Conservation (phyloP, 1,284 basidiomycete genomes). For the Anthracocystis setariae region DNA sequence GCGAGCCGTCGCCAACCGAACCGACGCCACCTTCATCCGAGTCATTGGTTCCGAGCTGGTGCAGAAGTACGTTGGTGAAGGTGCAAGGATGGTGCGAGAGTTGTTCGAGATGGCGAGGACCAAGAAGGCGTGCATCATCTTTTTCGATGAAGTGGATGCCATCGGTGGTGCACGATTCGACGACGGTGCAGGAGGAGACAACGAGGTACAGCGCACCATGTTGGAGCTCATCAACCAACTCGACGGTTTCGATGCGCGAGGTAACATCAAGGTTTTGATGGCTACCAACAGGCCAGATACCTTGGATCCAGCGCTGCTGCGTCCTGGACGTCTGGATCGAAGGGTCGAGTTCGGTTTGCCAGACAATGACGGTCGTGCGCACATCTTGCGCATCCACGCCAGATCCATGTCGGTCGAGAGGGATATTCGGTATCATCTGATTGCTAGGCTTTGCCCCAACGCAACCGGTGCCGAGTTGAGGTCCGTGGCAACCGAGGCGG, state of each 20-base stretch:
- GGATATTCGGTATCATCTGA: conserved; percentile 96
- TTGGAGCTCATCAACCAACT: conserved; percentile 98
- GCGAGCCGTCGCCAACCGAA: conserved; percentile 96
- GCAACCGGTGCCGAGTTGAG: conserved; percentile 97
- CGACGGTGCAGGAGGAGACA: conserved; percentile 98
- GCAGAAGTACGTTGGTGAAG: conserved; percentile 99
- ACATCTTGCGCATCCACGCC: conserved; percentile 96
- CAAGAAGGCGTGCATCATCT: conserved; percentile 99
- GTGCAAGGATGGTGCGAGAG: conserved; percentile 97
- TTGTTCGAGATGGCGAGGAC: conserved; percentile 98
- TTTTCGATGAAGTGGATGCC: conserved; percentile 98
- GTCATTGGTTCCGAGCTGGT: conserved; percentile 99
- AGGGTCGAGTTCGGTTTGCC: conserved; percentile 95
- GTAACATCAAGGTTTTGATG: conserved; percentile 99
- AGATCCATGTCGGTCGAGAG: conserved; percentile 95
- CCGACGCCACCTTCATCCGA: conserved; percentile 98
- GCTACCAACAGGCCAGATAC: conserved; percentile 99
- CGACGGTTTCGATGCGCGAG: conserved; percentile 97
- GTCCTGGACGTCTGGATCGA: conserved; percentile 94
- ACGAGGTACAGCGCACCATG: conserved; percentile 99
- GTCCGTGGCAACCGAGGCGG: conserved; percentile 96
- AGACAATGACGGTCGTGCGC: conserved; percentile 93
- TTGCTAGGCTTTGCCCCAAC: conserved; percentile 95
- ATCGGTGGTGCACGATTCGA: conserved; percentile 99
- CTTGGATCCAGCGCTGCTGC: conserved; percentile 92